These are phyloP conservation scores for Exophiala alcalophila DNA, from an alignment of 2,329 filamentous ascomycete genomes.

Conservation along the genomic window DNA sequence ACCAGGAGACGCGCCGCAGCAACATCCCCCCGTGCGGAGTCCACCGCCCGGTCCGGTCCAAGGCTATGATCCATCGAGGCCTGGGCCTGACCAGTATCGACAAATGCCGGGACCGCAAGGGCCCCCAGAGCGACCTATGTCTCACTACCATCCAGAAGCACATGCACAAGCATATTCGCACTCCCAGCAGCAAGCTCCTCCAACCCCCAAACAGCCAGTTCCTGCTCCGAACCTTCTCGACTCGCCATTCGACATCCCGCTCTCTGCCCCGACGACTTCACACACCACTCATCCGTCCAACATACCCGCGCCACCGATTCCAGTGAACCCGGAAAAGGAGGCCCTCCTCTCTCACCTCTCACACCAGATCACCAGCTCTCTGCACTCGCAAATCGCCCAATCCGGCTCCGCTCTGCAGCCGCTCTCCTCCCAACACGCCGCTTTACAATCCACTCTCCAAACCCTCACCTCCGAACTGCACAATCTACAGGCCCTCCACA, in stretches of 20 bases:
- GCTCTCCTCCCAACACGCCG: conserved; percentile 72
- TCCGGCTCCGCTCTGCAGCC: conserved; percentile 72
- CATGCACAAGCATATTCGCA: conserved; percentile 22
- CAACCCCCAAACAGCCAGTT: conserved; percentile 34
- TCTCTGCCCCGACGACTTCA: conserved; percentile 49
- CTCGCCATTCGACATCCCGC: conserved; percentile 59
- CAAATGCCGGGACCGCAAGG: conserved; percentile 5
- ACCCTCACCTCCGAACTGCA: conserved; percentile 71
- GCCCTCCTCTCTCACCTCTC: conserved; percentile 76
- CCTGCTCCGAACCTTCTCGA: conserved; percentile 57
- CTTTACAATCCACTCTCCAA: conserved; percentile 67
- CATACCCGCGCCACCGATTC: conserved; percentile 75
- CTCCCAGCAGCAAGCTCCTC: conserved; percentile 29
- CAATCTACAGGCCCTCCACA: conserved; percentile 67
- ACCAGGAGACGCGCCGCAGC: conserved; percentile 15
- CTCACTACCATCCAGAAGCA: conserved; percentile 9
- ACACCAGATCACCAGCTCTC: conserved; percentile 63
- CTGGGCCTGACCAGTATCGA: conserved; percentile 8
- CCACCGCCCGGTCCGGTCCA: conserved; percentile 6
- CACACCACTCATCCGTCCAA: conserved; percentile 42
- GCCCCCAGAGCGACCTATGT: conserved; percentile 3
- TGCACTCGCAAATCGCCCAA: conserved; percentile 66
- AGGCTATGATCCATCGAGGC: conserved; percentile 5
- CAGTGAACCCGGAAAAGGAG: conserved; percentile 94
- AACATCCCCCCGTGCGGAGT: conserved; percentile 7